phyloP scores from a whole-genome alignment of 179 eudicot species.

The Spergularia azorica region DNA sequence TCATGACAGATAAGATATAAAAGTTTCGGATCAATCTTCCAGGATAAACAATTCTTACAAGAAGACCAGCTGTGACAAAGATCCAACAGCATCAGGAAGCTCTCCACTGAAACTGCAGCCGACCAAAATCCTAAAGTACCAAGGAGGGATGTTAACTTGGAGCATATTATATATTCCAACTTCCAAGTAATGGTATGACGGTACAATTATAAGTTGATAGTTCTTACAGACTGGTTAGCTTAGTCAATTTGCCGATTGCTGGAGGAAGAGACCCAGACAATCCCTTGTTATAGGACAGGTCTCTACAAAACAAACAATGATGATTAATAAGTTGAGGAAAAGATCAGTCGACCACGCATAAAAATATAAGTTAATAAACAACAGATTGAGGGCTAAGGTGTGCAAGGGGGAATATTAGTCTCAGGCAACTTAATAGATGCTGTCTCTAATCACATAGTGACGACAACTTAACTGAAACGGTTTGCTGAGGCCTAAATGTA shows the following conservation, averaged over 20 bases:
- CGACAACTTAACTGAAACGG: not conserved
- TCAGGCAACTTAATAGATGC: not conserved
- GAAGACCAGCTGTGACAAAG: slow-evolving; percentile 41
- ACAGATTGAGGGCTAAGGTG: not conserved
- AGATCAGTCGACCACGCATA: not conserved
- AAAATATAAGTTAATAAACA: not conserved
- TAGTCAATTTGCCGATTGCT: slow-evolving; percentile 47
- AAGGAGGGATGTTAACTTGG: not conserved
- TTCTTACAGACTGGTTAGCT: slow-evolving; percentile 58
- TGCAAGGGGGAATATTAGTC: not conserved
- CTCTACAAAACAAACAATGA: slow-evolving; percentile 34
- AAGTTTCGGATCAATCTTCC: not conserved
- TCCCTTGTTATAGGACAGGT: slow-evolving; percentile 56
- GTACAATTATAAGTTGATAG: not conserved
- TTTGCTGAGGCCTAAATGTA: not conserved
- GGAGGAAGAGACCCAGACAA: slow-evolving; percentile 51
- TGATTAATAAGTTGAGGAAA: not conserved
- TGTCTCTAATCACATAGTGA: not conserved
- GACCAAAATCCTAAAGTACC: slow-evolving; percentile 42
- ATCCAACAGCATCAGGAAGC: slow-evolving; percentile 61
- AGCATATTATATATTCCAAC: not conserved
- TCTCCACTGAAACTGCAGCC: slow-evolving; percentile 64
- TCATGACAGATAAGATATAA: not conserved
- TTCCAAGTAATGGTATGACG: not conserved
- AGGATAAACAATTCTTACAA: slow-evolving; percentile 47